Conservation (phyloP, 495 filamentous ascomycete genomes). For the Talaromyces thailandensis region DNA sequence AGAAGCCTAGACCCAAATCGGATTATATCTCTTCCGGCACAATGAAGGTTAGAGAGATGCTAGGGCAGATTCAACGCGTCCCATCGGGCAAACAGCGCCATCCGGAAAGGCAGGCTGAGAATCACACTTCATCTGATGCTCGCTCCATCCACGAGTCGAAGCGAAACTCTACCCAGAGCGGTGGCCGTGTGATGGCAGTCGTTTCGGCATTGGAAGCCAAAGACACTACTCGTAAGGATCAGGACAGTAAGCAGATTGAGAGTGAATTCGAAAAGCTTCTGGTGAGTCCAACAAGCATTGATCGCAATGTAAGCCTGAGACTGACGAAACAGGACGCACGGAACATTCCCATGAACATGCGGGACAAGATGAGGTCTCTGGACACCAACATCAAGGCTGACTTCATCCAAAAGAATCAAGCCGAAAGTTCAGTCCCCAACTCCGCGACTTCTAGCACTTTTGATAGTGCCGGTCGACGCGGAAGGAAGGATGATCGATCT, state of each 20-base stretch:
- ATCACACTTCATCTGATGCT: slow-evolving; percentile 12
- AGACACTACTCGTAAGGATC: slow-evolving; percentile 31
- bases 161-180: slow-evolving; percentile 23
- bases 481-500: slow-evolving; percentile 14
- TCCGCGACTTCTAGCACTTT: slow-evolving; percentile 18
- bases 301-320: slow-evolving; percentile 18
- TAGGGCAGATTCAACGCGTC: slow-evolving; percentile 17
- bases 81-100: slow-evolving; percentile 18
- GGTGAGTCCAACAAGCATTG: slow-evolving; percentile 14
- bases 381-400: slow-evolving; percentile 88
- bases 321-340: slow-evolving; percentile 59
- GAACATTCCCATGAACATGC: slow-evolving; percentile 88
- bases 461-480: slow-evolving; percentile 33
- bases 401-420: slow-evolving; percentile 82
- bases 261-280: slow-evolving; percentile 42
- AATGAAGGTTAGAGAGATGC: slow-evolving; percentile 27
- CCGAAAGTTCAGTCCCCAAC: slow-evolving; percentile 39
- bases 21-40: slow-evolving; percentile 31
- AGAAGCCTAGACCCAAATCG: slow-evolving; percentile 43
- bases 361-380: slow-evolving; percentile 85
- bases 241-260: slow-evolving; percentile 38
- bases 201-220: slow-evolving; percentile 54
- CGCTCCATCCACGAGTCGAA: slow-evolving; percentile 15
- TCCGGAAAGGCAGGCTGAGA: slow-evolving; percentile 7
- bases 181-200: slow-evolving; percentile 55